Percentiles rank a stretch among this genome's conserved stretches.
phyloP scores from a whole-genome alignment of 352 stramenopile genomes.

The Phytophthora cactorum region DNA sequence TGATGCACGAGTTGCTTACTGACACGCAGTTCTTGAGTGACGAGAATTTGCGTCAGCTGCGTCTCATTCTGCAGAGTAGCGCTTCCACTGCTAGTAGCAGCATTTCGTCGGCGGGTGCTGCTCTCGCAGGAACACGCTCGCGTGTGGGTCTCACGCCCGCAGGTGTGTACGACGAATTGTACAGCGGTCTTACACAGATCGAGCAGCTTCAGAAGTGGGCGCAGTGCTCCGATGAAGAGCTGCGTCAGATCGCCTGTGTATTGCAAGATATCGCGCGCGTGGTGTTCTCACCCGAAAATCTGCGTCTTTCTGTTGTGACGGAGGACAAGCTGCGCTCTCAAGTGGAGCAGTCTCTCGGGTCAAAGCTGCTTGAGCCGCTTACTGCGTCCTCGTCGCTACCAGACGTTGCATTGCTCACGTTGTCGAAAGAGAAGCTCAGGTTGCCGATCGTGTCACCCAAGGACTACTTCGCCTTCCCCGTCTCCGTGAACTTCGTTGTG shows the following conservation, averaged over 20 bases:
- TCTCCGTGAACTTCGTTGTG: conserved; percentile 87
- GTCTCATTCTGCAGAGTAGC: conserved; percentile 77
- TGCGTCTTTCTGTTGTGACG: conserved; percentile 76
- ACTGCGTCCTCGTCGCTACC: conserved; percentile 16
- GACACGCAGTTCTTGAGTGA: conserved; percentile 79
- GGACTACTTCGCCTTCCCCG: conserved; percentile 77
- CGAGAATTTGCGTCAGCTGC: conserved; percentile 76
- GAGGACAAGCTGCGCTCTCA: conserved; percentile 68
- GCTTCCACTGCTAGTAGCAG: conserved; percentile 70
- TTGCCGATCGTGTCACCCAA: conserved; percentile 40
- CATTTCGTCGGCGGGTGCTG: conserved; percentile 75
- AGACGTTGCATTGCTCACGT: conserved; percentile 25
- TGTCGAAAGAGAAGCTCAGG: conserved; percentile 29
- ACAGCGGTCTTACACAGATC: conserved; percentile 76
- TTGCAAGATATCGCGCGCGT: conserved; percentile 65
- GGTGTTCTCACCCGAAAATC: conserved; percentile 61
- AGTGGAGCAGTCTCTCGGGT: conserved; percentile 54
- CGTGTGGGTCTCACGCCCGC: conserved; percentile 64
- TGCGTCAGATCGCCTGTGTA: conserved; percentile 55
- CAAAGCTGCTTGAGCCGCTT: conserved; percentile 56
- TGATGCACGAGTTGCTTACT: conserved; percentile 66
- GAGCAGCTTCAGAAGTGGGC: conserved; percentile 79
- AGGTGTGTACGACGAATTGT: conserved; percentile 68
- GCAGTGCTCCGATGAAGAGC: conserved; percentile 70
- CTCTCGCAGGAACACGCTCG: conserved; percentile 61